A percentile compares a stretch with the other conserved stretches of the same genome.
These are phyloP conservation scores for Lichtheimia corymbifera DNA, from an alignment of 371 early-diverging fungal genomes.

Conservation along the genomic window DNA sequence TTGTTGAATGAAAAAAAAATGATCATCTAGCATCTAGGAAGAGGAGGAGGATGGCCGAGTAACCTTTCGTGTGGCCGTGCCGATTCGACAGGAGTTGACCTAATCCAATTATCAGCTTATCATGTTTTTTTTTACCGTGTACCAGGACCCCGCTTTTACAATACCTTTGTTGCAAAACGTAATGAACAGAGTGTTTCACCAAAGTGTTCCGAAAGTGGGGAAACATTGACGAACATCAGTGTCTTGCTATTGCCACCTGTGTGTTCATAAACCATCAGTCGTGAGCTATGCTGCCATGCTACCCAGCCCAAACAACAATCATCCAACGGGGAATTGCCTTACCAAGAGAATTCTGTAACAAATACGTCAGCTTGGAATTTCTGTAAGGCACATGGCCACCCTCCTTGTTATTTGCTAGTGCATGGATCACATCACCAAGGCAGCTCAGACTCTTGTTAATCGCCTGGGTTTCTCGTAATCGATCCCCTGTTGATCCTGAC, in stretches of 20 bases:
- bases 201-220: conserved; percentile 72
- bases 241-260: conserved; percentile 92
- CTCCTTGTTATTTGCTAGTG: conserved; percentile 77
- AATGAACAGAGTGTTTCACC: conserved; percentile 93
- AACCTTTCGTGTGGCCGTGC: conserved; percentile 52
- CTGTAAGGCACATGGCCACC: conserved; percentile 94
- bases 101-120: conserved; percentile 6
- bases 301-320: too few species aligned
- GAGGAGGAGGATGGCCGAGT: background rate
- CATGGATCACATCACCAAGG: conserved; percentile 94
- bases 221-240: conserved; percentile 98
- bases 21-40: too few species aligned
- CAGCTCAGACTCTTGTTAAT: conserved; percentile 96
- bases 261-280: background rate
- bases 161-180: conserved; percentile 93
- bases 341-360: conserved; percentile 89
- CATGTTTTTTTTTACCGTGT: background rate
- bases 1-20: too few species aligned
- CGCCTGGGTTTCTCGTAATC: conserved; percentile 94
- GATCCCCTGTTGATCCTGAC: conserved; percentile 89
- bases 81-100: conserved; percentile 73
- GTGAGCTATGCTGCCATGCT: background rate
- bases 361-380: conserved; percentile 95
- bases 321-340: conserved; percentile 1
- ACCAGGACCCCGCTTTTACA: background rate